Evolutionary conservation across 2,329 filamentous ascomycete genomes (phyloP), one percentile per base, ranked within the genome.

Genomic region (Ophiostoma novo-ulmi): DNA sequence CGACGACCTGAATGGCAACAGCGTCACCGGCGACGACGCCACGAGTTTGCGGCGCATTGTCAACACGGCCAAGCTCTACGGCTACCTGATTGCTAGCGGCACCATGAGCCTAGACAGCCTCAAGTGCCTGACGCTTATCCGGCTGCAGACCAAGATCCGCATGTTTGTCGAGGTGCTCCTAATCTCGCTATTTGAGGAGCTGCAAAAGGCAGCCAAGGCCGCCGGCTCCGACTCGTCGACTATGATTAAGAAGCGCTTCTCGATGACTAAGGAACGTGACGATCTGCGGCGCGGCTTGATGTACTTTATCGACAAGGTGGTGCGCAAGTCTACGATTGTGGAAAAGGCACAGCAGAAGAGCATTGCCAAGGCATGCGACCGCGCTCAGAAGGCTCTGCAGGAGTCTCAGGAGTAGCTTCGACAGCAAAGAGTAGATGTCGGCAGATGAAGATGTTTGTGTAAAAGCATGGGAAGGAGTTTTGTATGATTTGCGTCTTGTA

Each of bases 121-220:
- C 63, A 89, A 91, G 80, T 88, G 88, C 20, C 85, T 98, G 64
- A 93, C 95, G 74, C 87, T 97, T 69, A 86, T 88, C 0, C 92
- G 91, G 74, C 80, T 97, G 68, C 91, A 93, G 77, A 82, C 87
- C 8, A 93, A 91, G 80, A 92, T 92, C 0, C 88, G 86, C 71
- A 87, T 87, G 35, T 95, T 98, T 77, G 84, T 94, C 65, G 93
- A 97, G 78, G 82, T 95, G 8, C 80, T 97, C 74, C 83, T 98
- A 20, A 88, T 95, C 67, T 91, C 88, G 1, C 80, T 93, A 14
- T 86, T 98, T 41, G 84, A 92, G 65, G 86, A 90, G 75, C 88
- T 88, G 20, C 85, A 88, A 73, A 84, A 84, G 68, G 73, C 31
- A 17, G 72, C 48, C 17, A 75, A 74, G 70, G 79, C 58, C 1